These are phyloP conservation scores for Rhodotorula kratochvilovae DNA, from an alignment of 768 basidiomycete species.

Conservation along the genomic window DNA sequence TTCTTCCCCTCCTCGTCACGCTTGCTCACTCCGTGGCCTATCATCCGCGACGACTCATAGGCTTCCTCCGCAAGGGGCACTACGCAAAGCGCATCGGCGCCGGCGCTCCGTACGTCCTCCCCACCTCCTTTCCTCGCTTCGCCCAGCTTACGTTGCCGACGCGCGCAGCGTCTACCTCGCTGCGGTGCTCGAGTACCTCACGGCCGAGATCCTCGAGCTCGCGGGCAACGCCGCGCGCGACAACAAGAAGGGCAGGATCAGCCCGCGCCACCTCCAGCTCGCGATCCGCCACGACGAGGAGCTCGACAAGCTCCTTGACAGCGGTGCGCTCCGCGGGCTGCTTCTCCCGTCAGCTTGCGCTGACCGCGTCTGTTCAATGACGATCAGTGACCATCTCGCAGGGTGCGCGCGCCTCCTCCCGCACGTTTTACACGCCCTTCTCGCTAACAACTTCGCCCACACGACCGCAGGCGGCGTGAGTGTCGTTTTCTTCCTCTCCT, in stretches of 20 bases:
- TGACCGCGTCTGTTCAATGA: background rate
- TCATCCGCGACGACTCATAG: too few species aligned
- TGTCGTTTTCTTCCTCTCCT: background rate
- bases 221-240: slow-evolving; percentile 68
- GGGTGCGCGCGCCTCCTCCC: slow-evolving; percentile 50
- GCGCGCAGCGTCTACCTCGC: slow-evolving; percentile 22
- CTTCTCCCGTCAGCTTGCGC: too few species aligned
- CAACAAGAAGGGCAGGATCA: slow-evolving; percentile 55
- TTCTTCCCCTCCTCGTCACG: too few species aligned
- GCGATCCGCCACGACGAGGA: slow-evolving; percentile 61
- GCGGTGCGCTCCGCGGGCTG: background rate
- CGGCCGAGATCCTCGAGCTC: slow-evolving; percentile 84
- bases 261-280: slow-evolving; percentile 86
- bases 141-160: too few species aligned
- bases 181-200: slow-evolving; percentile 59
- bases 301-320: slow-evolving; percentile 61
- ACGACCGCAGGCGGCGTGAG: background rate
- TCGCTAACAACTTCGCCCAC: too few species aligned
- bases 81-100: background rate
- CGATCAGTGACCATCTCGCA: slow-evolving; percentile 66
- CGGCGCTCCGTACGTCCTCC: background rate
- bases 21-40: too few species aligned
- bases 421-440: too few species aligned
- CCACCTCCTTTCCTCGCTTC: too few species aligned
- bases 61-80: background rate